Evolutionary conservation across 148 eudicot species (phyloP).

Genomic region (Rhododendron molle): DNA sequence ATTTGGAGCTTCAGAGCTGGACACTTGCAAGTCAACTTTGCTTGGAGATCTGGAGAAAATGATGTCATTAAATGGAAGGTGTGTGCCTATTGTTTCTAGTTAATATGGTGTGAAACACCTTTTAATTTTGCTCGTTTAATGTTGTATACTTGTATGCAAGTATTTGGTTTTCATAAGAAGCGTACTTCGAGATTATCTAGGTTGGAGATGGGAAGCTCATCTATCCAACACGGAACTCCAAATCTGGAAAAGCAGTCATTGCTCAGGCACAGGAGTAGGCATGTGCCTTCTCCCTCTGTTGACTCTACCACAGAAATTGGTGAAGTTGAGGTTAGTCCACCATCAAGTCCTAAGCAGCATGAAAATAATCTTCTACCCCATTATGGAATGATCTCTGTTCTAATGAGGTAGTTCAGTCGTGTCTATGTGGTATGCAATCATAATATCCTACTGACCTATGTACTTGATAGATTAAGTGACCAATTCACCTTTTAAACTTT

Average conservation of each 20-base stretch:
- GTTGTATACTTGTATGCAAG: slow-evolving; percentile 13
- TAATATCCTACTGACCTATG: too few relatives aligned
- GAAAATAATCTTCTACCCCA: slow-evolving; percentile 26
- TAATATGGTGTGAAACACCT: background rate
- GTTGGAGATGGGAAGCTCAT: slow-evolving; percentile 57
- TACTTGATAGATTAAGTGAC: background rate
- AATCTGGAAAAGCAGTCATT: slow-evolving; percentile 71
- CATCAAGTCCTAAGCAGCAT: slow-evolving; percentile 36
- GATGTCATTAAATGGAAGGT: slow-evolving; percentile 49
- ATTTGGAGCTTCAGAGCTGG: slow-evolving; percentile 38
- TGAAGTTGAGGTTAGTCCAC: slow-evolving; percentile 45
- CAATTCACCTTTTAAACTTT: background rate
- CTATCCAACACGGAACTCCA: slow-evolving; percentile 57
- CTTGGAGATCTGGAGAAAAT: slow-evolving; percentile 32
- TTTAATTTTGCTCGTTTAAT: background rate
- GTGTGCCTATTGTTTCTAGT: background rate
- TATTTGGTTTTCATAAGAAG: slow-evolving; percentile 18
- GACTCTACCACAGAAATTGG: background rate
- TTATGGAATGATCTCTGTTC: background rate
- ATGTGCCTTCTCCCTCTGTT: too few relatives aligned
- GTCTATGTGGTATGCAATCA: too few relatives aligned
- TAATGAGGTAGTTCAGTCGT: too few relatives aligned
- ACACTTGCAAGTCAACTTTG: slow-evolving; percentile 31
- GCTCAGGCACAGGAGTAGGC: slow-evolving; percentile 55
- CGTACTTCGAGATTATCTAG: slow-evolving; percentile 19